Percentiles rank a stretch among this genome's conserved stretches.
phyloP scores from a whole-genome alignment of 805 yeast genomes.

The Hanseniaspora valbyensis region DNA sequence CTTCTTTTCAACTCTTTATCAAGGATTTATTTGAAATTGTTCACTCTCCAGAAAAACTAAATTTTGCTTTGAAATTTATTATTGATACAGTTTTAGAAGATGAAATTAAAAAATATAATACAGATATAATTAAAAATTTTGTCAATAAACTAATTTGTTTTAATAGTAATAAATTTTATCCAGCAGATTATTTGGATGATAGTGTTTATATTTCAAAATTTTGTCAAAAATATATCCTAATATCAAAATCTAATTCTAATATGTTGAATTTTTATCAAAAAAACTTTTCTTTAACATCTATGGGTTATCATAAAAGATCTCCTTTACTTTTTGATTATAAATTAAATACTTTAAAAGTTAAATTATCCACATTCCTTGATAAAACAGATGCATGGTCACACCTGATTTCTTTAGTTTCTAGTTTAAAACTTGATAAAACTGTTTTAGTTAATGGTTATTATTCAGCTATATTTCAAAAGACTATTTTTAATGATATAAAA shows the following conservation, averaged over 20 bases:
- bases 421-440: not conserved
- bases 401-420: not conserved
- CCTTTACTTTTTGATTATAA: not conserved
- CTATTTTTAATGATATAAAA: not conserved
- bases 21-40: conserved; percentile 14
- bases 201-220: conserved; percentile 2
- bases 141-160: not conserved
- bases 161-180: not conserved
- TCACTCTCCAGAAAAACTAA: conserved; percentile 7
- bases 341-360: not conserved
- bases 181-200: conserved; percentile 8
- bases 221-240: conserved; percentile 1
- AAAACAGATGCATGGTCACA: not conserved
- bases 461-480: not conserved
- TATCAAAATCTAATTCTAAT: not conserved
- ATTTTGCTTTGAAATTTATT: conserved; percentile 8
- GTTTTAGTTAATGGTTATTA: not conserved
- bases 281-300: not conserved
- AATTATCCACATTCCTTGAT: not conserved
- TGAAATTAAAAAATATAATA: not conserved
- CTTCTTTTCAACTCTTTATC: not conserved
- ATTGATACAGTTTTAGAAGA: not conserved
- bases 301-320: not conserved
- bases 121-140: not conserved
- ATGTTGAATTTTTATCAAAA: not conserved